These are phyloP conservation scores for Bjerkandera adusta DNA, from an alignment of 1,284 basidiomycete genomes.

Conservation along the genomic window DNA sequence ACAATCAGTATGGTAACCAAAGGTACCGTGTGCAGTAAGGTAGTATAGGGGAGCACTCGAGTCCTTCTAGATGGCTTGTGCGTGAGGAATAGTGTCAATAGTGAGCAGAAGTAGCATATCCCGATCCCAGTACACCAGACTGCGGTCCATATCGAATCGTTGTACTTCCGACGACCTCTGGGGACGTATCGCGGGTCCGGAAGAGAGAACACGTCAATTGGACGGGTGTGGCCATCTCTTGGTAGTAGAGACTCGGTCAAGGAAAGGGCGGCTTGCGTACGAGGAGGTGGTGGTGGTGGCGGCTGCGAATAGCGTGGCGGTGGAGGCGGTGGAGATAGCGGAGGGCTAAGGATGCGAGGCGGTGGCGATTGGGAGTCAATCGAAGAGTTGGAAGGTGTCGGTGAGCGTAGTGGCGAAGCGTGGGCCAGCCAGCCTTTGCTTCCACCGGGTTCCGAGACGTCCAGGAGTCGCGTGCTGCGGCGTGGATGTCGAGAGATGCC, in stretches of 20 bases:
- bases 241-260: slow-evolving; percentile 74
- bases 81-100: slow-evolving; percentile 61
- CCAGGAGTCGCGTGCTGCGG: slow-evolving; percentile 53
- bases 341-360: slow-evolving; percentile 32
- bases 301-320: slow-evolving; percentile 13
- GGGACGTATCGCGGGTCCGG: slow-evolving; percentile 69
- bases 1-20: slow-evolving; percentile 79
- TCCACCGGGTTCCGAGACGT: slow-evolving; percentile 34
- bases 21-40: slow-evolving; percentile 81
- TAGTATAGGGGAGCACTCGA: slow-evolving; percentile 59
- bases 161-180: slow-evolving; percentile 61
- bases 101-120: slow-evolving; percentile 56
- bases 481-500: slow-evolving; percentile 40
- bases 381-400: slow-evolving; percentile 44
- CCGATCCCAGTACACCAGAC: slow-evolving; percentile 59
- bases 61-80: slow-evolving; percentile 30
- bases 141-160: slow-evolving; percentile 71
- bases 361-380: slow-evolving; percentile 43
- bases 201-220: slow-evolving; percentile 66
- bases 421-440: slow-evolving; percentile 72
- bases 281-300: slow-evolving; percentile 28
- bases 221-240: slow-evolving; percentile 57
- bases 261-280: slow-evolving; percentile 49
- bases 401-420: slow-evolving; percentile 47
- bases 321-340: slow-evolving; percentile 25